Evolutionary conservation across 176 grass and related monocot genomes (phyloP).

Genomic region (Oropetium thomaeum): DNA sequence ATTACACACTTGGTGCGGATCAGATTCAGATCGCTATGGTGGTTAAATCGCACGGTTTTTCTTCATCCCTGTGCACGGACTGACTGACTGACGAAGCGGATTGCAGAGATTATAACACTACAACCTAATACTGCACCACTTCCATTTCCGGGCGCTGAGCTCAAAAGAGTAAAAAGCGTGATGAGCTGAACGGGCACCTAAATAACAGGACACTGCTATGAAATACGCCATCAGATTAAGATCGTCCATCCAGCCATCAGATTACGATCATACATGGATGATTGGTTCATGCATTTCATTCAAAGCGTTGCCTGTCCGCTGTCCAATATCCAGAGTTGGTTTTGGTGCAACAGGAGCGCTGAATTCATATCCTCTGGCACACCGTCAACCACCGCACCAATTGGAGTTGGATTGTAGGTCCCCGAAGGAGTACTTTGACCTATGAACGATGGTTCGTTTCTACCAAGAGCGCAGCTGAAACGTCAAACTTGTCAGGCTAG

Average conservation of each 20-base stretch:
- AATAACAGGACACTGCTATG: not conserved
- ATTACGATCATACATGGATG: not conserved
- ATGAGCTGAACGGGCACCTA: slow-evolving; percentile 8
- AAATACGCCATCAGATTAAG: not conserved
- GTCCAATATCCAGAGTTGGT: not conserved
- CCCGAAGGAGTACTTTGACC: slow-evolving; percentile 23
- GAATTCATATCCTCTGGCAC: slow-evolving; percentile 2
- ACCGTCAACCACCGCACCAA: not conserved
- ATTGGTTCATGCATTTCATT: not conserved
- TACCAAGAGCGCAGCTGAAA: slow-evolving; percentile 11
- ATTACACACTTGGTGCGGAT: not conserved
- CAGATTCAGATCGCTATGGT: not conserved
- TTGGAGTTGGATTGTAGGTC: not conserved
- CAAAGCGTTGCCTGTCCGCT: not conserved
- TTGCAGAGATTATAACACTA: slow-evolving; percentile 27
- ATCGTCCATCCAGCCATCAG: not conserved
- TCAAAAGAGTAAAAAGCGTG: not conserved
- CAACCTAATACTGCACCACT: no score
- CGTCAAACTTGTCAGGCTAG: not conserved
- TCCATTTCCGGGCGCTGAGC: no score
- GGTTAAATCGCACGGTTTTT: slow-evolving; percentile 2
- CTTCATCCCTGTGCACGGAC: not conserved
- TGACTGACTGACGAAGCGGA: slow-evolving; percentile 1
- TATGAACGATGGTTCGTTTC: slow-evolving; percentile 11
- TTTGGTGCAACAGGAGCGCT: slow-evolving; percentile 25